phyloP scores from a whole-genome alignment of 2,329 filamentous ascomycete genomes.

The Aspergillus novofumigatus region DNA sequence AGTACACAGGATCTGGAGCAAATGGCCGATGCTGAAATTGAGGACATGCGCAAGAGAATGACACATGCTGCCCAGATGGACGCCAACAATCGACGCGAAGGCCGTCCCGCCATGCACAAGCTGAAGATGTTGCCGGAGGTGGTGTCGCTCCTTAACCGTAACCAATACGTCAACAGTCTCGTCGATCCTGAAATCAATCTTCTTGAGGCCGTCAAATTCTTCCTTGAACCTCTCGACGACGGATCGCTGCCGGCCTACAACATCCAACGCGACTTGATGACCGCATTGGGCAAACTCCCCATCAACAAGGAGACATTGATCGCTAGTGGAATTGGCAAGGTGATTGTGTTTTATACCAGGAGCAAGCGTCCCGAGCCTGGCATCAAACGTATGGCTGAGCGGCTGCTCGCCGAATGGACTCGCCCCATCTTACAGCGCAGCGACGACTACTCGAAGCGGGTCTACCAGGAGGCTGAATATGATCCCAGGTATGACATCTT shows the following conservation, averaged over 20 bases:
- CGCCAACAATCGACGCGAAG: constrained; percentile 72
- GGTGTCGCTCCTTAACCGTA: constrained; percentile 80
- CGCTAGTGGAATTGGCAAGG: constrained; percentile 91
- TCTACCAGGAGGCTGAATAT: constrained; percentile 55
- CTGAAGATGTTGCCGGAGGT: constrained; percentile 91
- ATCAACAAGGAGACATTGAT: constrained; percentile 88
- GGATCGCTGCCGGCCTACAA: constrained; percentile 93
- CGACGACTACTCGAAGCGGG: constrained; percentile 88
- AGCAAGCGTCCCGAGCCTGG: constrained; percentile 81
- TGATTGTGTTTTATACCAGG: constrained; percentile 94
- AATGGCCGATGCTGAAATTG: constrained; percentile 85
- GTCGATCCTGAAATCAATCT: constrained; percentile 95
- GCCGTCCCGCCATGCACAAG: constrained; percentile 84
- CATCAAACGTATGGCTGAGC: constrained; percentile 92
- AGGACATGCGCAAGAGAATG: constrained; percentile 83
- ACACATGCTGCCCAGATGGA: constrained; percentile 84
- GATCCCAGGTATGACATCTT: constrained; percentile 48
- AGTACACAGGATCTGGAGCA: constrained; percentile 72
- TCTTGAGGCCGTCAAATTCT: constrained; percentile 91
- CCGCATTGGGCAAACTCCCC: constrained; percentile 71
- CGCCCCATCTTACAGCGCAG: constrained; percentile 88
- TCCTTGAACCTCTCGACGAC: constrained; percentile 91
- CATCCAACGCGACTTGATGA: constrained; percentile 92
- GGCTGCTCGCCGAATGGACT: constrained; percentile 92
- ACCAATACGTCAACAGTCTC: constrained; percentile 73